Conservation (phyloP, 2,329 filamentous ascomycete genomes). For the Colletotrichum higginsianum region DNA sequence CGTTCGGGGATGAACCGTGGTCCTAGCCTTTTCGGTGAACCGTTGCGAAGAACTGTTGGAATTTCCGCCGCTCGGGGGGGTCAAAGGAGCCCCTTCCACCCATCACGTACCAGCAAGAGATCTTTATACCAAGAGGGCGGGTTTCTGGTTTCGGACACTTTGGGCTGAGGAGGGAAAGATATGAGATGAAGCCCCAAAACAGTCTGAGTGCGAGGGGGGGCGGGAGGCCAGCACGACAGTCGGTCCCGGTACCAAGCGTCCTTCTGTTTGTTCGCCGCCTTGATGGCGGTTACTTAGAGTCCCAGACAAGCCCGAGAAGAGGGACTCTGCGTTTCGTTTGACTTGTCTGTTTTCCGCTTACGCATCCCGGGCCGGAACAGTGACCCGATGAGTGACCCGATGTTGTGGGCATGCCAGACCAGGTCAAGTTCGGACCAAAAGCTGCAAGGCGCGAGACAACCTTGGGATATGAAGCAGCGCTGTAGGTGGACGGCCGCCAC, state of each 20-base stretch:
- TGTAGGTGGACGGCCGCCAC: conserved; percentile 9
- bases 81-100: neutral
- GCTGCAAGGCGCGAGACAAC: conserved; percentile 29
- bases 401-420: conserved; percentile 6
- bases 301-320: conserved; percentile 18
- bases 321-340: conserved; percentile 9
- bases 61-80: conserved; percentile 16
- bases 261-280: conserved; percentile 11
- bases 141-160: conserved; percentile 28
- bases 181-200: conserved; percentile 36
- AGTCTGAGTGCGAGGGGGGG: conserved; percentile 35
- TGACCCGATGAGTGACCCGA: conserved; percentile 15
- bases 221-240: conserved; percentile 26
- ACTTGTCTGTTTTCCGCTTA: neutral
- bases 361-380: conserved; percentile 8
- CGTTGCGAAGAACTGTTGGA: conserved; percentile 32
- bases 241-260: conserved; percentile 26
- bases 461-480: neutral
- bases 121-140: conserved; percentile 39
- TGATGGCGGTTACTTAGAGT: conserved; percentile 16
- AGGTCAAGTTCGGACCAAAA: conserved; percentile 19
- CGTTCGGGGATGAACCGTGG: conserved; percentile 34
- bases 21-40: conserved; percentile 25
- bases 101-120: conserved; percentile 24
- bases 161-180: conserved; percentile 9